Conservation (phyloP, 2,329 filamentous ascomycete species). For the Claviceps citrina region DNA sequence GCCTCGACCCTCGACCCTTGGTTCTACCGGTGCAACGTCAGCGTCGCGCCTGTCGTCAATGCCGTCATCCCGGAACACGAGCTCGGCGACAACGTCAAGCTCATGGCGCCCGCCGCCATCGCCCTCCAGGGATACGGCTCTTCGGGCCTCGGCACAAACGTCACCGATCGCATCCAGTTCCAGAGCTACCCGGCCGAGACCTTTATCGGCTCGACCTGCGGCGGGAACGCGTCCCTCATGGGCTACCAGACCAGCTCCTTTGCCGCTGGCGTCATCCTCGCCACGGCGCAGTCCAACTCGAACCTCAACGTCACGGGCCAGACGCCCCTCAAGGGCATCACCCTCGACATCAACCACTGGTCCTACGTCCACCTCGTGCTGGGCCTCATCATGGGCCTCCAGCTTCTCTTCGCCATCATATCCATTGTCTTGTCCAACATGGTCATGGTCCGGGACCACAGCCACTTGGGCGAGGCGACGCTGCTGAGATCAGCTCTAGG, state of each 20-base stretch:
- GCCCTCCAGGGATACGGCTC: conserved; percentile 25
- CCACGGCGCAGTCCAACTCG: conserved; percentile 17
- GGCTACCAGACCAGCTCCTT: conserved; percentile 22
- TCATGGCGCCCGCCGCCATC: conserved; percentile 21
- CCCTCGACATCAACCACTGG: conserved; percentile 20
- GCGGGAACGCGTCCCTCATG: conserved; percentile 19
- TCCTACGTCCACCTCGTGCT: conserved; percentile 17
- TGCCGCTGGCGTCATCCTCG: conserved; percentile 20
- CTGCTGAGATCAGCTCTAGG: conserved; percentile 10
- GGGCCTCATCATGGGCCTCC: conserved; percentile 16
- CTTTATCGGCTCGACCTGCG: conserved; percentile 18
- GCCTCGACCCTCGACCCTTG: conserved; percentile 20
- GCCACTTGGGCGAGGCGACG: conserved; percentile 10
- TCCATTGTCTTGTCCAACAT: conserved; percentile 12
- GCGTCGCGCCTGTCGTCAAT: conserved; percentile 17
- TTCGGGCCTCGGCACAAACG: conserved; percentile 10
- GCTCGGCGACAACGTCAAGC: conserved; percentile 20
- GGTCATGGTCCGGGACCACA: conserved; percentile 15
- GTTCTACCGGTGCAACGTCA: conserved; percentile 27
- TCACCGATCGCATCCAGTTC: conserved; percentile 14
- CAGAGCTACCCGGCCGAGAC: conserved; percentile 29
- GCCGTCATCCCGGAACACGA: conserved; percentile 21
- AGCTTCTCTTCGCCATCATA: conserved; percentile 14
- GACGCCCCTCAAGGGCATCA: conserved; percentile 17
- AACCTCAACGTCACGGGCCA: conserved; percentile 13